phyloP scores from a whole-genome alignment of 2,329 filamentous ascomycete species.

The Aspergillus tamarii region DNA sequence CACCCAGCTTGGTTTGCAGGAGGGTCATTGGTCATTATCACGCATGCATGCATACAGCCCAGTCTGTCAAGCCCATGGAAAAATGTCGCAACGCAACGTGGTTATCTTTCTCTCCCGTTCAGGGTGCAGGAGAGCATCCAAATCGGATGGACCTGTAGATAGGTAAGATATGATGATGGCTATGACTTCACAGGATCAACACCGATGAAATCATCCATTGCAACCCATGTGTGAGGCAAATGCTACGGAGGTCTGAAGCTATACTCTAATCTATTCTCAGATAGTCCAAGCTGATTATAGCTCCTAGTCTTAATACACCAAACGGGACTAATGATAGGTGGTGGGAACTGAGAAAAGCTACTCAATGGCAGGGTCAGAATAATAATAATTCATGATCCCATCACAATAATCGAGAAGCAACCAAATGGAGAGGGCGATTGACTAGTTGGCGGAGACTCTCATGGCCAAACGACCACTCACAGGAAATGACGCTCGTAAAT shows the following conservation, averaged over 20 bases:
- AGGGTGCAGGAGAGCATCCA: not conserved
- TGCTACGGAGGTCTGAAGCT: not conserved
- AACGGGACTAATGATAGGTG: not conserved
- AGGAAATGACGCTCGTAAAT: slow-evolving; percentile 24
- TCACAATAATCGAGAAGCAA: slow-evolving; percentile 6
- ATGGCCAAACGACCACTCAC: slow-evolving; percentile 17
- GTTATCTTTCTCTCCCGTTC: not conserved
- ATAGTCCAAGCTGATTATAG: slow-evolving; percentile 4
- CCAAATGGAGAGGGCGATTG: slow-evolving; percentile 5
- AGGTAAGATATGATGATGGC: not conserved
- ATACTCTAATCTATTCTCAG: slow-evolving; percentile 1
- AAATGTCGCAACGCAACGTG: slow-evolving; percentile 15
- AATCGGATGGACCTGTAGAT: too few relatives aligned
- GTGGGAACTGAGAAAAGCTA: not conserved
- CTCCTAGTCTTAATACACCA: slow-evolving; percentile 6
- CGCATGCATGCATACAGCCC: slow-evolving; percentile 15
- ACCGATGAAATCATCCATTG: slow-evolving; percentile 4
- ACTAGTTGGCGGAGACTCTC: slow-evolving; percentile 19
- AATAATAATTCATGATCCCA: slow-evolving; percentile 5
- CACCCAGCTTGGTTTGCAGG: not conserved
- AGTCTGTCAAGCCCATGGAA: slow-evolving; percentile 17
- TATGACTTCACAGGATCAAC: slow-evolving; percentile 5
- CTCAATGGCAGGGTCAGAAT: not conserved
- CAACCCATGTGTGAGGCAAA: slow-evolving; percentile 1
- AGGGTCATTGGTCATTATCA: slow-evolving; percentile 5